phyloP scores from a whole-genome alignment of 805 yeast genomes.

The Candida alai region DNA sequence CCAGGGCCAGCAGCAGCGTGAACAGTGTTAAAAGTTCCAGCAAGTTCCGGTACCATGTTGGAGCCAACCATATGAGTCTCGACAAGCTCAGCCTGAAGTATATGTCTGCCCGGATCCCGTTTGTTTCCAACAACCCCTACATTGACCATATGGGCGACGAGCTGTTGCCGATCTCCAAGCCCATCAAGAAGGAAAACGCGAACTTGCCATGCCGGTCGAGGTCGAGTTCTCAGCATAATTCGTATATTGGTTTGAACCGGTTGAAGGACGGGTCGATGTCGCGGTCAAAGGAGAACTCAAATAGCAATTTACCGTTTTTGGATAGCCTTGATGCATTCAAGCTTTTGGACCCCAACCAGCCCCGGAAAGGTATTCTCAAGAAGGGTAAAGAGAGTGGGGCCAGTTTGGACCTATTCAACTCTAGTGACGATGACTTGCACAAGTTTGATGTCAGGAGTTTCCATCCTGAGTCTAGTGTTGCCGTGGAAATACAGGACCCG shows the following conservation, averaged over 20 bases:
- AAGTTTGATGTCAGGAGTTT: conserved; percentile 13
- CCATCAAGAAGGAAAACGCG: conserved; percentile 20
- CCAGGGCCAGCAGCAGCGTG: neutral
- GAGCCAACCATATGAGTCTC: conserved; percentile 1
- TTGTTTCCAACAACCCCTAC: conserved; percentile 23
- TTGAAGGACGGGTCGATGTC: conserved; percentile 27
- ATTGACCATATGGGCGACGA: conserved; percentile 12
- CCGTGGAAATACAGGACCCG: neutral
- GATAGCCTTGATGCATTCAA: conserved; percentile 1
- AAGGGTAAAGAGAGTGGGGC: conserved; percentile 2
- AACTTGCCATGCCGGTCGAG: conserved; percentile 31
- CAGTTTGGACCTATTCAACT: conserved; percentile 7
- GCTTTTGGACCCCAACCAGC: neutral
- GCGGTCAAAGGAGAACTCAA: conserved; percentile 17
- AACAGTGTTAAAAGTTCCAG: conserved; percentile 29
- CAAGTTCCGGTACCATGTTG: conserved; percentile 20
- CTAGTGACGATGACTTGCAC: conserved; percentile 11
- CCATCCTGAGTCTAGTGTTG: conserved; percentile 4
- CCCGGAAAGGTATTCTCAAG: conserved; percentile 2
- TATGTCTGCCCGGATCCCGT: conserved; percentile 21
- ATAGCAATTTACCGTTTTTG: conserved; percentile 8
- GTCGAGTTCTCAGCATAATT: conserved; percentile 26
- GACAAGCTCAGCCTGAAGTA: conserved; percentile 5
- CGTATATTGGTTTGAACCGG: conserved; percentile 36
- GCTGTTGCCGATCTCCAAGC: conserved; percentile 1